Evolutionary conservation across 78 protist species (phyloP).

Genomic region (Dictyostelium citrinum): DNA sequence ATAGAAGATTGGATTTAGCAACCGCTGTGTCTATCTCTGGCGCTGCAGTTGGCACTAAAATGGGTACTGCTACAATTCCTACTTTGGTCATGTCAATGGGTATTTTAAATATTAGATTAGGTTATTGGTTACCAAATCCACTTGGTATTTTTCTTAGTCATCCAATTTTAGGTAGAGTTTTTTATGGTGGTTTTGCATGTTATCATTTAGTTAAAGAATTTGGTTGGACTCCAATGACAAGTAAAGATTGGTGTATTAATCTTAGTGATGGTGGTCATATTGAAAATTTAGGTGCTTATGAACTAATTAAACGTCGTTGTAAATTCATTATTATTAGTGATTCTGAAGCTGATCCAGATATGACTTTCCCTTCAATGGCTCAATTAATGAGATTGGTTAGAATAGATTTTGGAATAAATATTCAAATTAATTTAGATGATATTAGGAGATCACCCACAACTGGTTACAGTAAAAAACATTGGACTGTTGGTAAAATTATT

Average conservation of each 20-base stretch:
- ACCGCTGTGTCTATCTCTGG: conserved; percentile 68
- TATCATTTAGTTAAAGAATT: conserved; percentile 73
- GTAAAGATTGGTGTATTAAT: conserved; percentile 70
- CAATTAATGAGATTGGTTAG: conserved; percentile 73
- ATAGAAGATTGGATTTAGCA: conserved; percentile 59
- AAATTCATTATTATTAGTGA: conserved; percentile 61
- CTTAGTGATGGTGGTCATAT: conserved; percentile 65
- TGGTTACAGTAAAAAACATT: conserved; percentile 68
- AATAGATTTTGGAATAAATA: conserved; percentile 72
- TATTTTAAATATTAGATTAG: conserved; percentile 56
- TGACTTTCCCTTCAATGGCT: conserved; percentile 72
- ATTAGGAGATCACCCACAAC: conserved; percentile 23
- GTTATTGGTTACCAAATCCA: conserved; percentile 77
- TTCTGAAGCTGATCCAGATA: conserved; percentile 72
- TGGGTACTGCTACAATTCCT: conserved; percentile 75
- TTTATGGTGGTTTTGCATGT: conserved; percentile 79
- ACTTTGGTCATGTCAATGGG: conserved; percentile 66
- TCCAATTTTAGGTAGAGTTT: conserved; percentile 51
- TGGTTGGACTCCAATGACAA: conserved; percentile 78
- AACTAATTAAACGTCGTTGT: conserved; percentile 61
- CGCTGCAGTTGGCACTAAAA: conserved; percentile 78
- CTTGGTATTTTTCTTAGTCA: conserved; percentile 60
- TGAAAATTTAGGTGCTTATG: conserved; percentile 70
- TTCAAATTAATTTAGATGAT: conserved; percentile 73
- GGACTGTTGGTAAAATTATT: conserved; percentile 76